Percentiles rank a stretch among this genome's conserved stretches.
These are phyloP conservation scores for Clavariopsis aquatica DNA, from an alignment of 495 filamentous ascomycete species.

Conservation along the genomic window DNA sequence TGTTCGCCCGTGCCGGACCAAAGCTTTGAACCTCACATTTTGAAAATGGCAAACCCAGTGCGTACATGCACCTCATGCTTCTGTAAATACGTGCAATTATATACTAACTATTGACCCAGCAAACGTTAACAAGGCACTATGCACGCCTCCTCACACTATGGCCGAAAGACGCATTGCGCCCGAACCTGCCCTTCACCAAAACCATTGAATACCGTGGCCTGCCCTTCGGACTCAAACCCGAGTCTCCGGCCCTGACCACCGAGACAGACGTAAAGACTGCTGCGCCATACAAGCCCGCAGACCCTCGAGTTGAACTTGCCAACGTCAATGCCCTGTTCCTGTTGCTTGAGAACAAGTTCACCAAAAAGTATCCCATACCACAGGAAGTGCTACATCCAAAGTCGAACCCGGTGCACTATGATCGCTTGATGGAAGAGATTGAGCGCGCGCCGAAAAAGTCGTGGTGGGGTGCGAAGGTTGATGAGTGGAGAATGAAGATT, in stretches of 20 bases:
- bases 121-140: constrained; percentile 53
- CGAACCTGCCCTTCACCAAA: constrained; percentile 71
- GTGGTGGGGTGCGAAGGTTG: constrained; percentile 37
- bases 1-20: constrained; percentile 3
- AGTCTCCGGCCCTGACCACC: not conserved
- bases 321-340: constrained; percentile 74
- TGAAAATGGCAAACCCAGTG: not conserved
- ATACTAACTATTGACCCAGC: not conserved
- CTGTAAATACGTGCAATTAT: constrained; percentile 19
- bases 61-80: not conserved
- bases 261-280: constrained; percentile 14
- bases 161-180: constrained; percentile 77
- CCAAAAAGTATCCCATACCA: constrained; percentile 66
- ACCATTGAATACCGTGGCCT: constrained; percentile 63
- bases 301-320: constrained; percentile 49
- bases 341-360: constrained; percentile 73
- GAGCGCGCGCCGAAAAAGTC: constrained; percentile 42
- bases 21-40: not conserved
- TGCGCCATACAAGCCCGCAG: constrained; percentile 13
- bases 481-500: constrained; percentile 42
- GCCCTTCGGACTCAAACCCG: constrained; percentile 8
- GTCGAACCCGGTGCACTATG: constrained; percentile 76
- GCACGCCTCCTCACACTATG: constrained; percentile 71
- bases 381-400: constrained; percentile 64
- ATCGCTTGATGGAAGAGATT: constrained; percentile 62